Evolutionary conservation across 805 yeast species (phyloP), one percentile per base, ranked within the genome.

Genomic region (Candida krabiensis): DNA sequence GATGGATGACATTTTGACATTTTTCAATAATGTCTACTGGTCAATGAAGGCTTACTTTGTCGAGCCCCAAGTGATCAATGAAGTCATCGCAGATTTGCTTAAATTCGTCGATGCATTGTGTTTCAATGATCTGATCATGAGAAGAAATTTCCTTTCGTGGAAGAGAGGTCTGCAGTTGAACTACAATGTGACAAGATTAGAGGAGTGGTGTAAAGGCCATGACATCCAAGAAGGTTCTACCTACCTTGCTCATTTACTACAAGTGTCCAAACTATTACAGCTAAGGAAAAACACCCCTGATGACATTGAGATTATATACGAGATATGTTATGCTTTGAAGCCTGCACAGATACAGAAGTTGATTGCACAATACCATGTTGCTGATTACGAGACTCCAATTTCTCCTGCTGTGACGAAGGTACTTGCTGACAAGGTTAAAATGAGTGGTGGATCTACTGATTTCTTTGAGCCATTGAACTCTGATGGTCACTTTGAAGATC

Each of bases 171-270:
- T 93, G 52, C 99, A 93, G 66, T 80, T 93, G 66, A 93, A 89
- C 62, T 93, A 93, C 68, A 93, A 93, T 63, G 95, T 90, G 38
- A 93, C 99, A 3, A 79, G 98, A 56, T 75, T 93, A 54, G 97
- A 89, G 63, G 99, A 93, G 67, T 93, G 99, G 99, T 91, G 98
- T 66, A 91, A 88, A 68, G 80, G 88, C 6, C 96, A 91, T 61
- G 90, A 85, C 36, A 79, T 93, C 46, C 84, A 85, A 35, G 96
- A 90, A 59, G 96, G 95, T 2, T 77, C 91, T 4, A 79, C 81
- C 26, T 81, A 88, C 56, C 74, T 93, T 59, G 82, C 83, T 46
- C 97, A 90, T 58, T 71, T 93, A 57, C 74, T 89, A 50, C 98
- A 93, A 66, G 91, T 95, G 15, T 90, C 96, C 27, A 93, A 93